Base-by-base conservation (phyloP, 331 rosid genomes). In the Quercus tomentella region DNA sequence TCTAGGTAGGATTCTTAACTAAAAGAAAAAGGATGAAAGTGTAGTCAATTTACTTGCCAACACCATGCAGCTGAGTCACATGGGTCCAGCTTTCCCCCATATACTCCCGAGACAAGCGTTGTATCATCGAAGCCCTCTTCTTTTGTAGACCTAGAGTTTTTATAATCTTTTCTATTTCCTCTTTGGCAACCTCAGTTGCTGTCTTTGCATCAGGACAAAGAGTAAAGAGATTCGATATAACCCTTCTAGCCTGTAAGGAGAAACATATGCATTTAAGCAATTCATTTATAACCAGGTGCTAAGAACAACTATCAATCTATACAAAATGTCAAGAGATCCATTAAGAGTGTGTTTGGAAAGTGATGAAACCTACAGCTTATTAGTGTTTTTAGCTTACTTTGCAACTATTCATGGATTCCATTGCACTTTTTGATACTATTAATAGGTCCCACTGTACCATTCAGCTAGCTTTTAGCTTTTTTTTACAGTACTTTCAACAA, bases 171-270 rank as follows among this genome's bases (percentile, higher is more conserved):
- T 69, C 80, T 74, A 94, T 87, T 45, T 89, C 86, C 73, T 75
- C 80, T 28, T 26, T 4, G 16, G 82, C 23, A 58, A 87, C 92
- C 75, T 83, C 82, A 17, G 69, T 75, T 23, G 93, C 86, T 76
- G 93, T 56, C 76, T 82, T 74, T 55, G 93, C 93, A 77, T 87
- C 75, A 2, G 90, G 94, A 83, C 92, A 90, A 79, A 94, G 78
- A 23, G 57, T 25, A 77, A 92, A 91, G 22, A 94, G 81, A 25
- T 88, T 68, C 18, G 51, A 72, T 26, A 90, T 0, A 56, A 89
- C 49, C 43, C 41, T 23, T 80, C 49, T 52, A 26, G 82, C 77
- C 97, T 91, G 85, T 89, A 89, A 67, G 14, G 35, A 75, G 73
- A 76, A 78, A 68, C 23, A 74, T 45, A 22, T 18, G 60, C 57